These are phyloP conservation scores for Tetracladium setigerum DNA, from an alignment of 495 filamentous ascomycete genomes.

Conservation along the genomic window DNA sequence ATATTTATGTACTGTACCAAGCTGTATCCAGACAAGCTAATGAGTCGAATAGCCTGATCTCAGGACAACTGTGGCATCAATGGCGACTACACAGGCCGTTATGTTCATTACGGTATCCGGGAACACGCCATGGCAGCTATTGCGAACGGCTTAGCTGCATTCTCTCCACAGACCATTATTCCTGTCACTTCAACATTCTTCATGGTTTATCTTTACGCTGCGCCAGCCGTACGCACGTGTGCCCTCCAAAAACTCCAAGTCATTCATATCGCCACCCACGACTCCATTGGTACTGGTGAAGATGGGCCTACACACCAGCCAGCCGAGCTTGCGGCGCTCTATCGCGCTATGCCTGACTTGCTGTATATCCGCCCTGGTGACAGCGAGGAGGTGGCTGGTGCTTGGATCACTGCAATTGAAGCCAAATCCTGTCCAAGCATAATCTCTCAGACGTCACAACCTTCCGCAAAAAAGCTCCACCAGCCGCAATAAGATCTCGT, in stretches of 20 bases:
- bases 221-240: constrained; percentile 51
- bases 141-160: constrained; percentile 47
- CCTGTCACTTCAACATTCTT: constrained; percentile 48
- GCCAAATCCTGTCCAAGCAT: constrained; percentile 32
- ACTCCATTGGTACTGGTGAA: constrained; percentile 51
- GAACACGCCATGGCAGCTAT: constrained; percentile 48
- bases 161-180: constrained; percentile 38
- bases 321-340: constrained; percentile 47
- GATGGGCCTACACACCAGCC: constrained; percentile 57
- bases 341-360: constrained; percentile 53
- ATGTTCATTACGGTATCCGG: constrained; percentile 44
- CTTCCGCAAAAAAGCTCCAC: constrained; percentile 16
- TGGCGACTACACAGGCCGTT: constrained; percentile 35
- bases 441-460: constrained; percentile 24
- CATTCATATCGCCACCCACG: constrained; percentile 54
- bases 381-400: constrained; percentile 49
- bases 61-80: neutral
- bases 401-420: constrained; percentile 42
- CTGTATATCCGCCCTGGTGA: constrained; percentile 45
- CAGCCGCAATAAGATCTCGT: constrained; percentile 16
- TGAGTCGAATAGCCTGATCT: no score
- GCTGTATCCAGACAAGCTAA: no score
- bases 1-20: no score
- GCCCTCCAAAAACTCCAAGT: constrained; percentile 47
- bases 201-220: constrained; percentile 57